Conservation (phyloP, 2,329 filamentous ascomycete genomes). For the Aspergillus alliaceus region DNA sequence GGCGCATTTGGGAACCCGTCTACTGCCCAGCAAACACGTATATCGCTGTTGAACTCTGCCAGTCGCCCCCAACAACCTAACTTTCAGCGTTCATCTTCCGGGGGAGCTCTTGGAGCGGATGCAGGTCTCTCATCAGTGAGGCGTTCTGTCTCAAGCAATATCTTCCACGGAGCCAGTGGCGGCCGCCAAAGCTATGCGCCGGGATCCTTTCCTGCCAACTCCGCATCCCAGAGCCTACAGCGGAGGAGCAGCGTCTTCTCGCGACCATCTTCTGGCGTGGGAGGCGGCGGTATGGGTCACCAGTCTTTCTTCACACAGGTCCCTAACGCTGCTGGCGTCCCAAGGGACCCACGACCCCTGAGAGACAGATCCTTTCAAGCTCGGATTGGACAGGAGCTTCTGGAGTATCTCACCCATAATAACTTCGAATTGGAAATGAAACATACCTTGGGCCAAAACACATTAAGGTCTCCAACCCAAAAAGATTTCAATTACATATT, state of each 20-base stretch:
- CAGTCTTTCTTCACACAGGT: constrained; percentile 95
- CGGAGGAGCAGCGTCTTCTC: constrained; percentile 81
- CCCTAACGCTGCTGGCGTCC: constrained; percentile 76
- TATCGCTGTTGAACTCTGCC: constrained; percentile 85
- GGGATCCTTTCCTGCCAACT: constrained; percentile 52
- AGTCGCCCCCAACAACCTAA: constrained; percentile 80
- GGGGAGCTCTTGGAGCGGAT: constrained; percentile 75
- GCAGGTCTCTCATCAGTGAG: constrained; percentile 80
- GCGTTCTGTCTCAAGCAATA: constrained; percentile 72
- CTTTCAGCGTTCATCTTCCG: constrained; percentile 75
- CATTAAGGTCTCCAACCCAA: constrained; percentile 89
- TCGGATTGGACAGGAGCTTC: constrained; percentile 80
- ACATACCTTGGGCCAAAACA: constrained; percentile 85
- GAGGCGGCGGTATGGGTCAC: constrained; percentile 68
- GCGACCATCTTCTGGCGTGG: constrained; percentile 60
- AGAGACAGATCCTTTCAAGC: constrained; percentile 78
- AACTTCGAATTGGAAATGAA: constrained; percentile 99
- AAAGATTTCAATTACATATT: constrained; percentile 99
- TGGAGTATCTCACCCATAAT: constrained; percentile 88
- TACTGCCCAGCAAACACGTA: constrained; percentile 71
- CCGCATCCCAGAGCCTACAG: constrained; percentile 57
- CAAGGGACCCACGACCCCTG: constrained; percentile 81
- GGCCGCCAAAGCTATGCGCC: constrained; percentile 74
- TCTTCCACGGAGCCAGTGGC: constrained; percentile 57
- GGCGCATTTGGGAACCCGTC: constrained; percentile 64